These are phyloP conservation scores for Entamoeba histolytica DNA, from an alignment of 208 protist genomes.

Conservation along the genomic window DNA sequence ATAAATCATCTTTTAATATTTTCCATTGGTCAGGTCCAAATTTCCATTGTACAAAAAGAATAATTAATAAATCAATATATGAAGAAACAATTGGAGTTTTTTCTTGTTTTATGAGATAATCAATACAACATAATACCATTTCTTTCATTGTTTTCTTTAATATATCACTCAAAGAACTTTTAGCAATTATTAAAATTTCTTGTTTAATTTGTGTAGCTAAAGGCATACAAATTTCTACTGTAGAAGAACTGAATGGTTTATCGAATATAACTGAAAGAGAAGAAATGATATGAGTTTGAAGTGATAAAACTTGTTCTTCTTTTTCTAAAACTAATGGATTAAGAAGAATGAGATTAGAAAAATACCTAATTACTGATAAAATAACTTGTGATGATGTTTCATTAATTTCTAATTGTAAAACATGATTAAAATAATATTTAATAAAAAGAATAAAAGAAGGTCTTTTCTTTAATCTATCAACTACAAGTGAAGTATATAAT, in stretches of 20 bases:
- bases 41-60: neutral
- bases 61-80: neutral
- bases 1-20: neutral
- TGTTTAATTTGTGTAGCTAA: neutral
- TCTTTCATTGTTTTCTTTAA: neutral
- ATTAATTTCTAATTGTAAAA: neutral
- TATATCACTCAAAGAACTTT: neutral
- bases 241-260: neutral
- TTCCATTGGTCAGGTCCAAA: neutral
- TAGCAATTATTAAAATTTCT: neutral
- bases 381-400: neutral
- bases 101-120: neutral
- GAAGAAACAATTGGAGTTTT: neutral
- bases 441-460: neutral
- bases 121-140: neutral
- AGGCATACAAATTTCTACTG: neutral
- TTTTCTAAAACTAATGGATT: neutral
- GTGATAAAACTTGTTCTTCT: neutral
- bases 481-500: neutral
- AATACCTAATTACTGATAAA: neutral
- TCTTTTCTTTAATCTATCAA: neutral
- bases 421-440: neutral
- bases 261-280: neutral
- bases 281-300: neutral
- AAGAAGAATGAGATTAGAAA: neutral